Conservation (phyloP, 2,329 filamentous ascomycete genomes). For the Annulohypoxylon truncatum region DNA sequence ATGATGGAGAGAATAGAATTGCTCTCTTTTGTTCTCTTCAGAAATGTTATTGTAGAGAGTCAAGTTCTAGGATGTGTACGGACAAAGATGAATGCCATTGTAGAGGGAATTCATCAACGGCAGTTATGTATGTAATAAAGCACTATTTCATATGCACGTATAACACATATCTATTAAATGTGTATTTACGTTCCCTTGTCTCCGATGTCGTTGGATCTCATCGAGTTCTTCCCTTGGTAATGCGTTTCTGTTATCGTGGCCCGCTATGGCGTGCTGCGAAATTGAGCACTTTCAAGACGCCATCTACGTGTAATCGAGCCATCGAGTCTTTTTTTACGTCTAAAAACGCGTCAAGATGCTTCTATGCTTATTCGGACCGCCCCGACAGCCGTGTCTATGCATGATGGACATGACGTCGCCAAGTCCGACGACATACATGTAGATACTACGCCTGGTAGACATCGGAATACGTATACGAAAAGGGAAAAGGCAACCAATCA, state of each 20-base stretch:
- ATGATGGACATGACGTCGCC: slow-evolving; percentile 17
- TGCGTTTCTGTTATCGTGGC: slow-evolving; percentile 27
- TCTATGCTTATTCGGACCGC: slow-evolving; percentile 14
- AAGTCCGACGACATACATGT: slow-evolving; percentile 36
- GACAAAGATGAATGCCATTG: background rate
- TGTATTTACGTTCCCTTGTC: slow-evolving; percentile 5
- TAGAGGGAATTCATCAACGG: background rate
- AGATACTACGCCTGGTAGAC: slow-evolving; percentile 6
- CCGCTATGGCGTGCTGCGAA: slow-evolving; percentile 33
- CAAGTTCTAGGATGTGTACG: background rate
- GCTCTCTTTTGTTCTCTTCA: background rate
- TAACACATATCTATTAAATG: background rate
- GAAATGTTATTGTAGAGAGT: background rate
- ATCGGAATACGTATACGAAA: slow-evolving; percentile 22
- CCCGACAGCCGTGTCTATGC: slow-evolving; percentile 11
- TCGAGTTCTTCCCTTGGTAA: slow-evolving; percentile 9
- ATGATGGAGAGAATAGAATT: background rate
- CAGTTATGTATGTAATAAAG: slow-evolving; percentile 1
- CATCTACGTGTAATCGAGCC: slow-evolving; percentile 8
- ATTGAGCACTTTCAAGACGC: background rate
- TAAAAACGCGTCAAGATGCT: slow-evolving; percentile 1
- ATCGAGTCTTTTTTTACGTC: background rate
- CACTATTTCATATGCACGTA: background rate
- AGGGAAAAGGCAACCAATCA: slow-evolving; percentile 13
- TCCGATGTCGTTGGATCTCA: slow-evolving; percentile 34